phyloP scores from a whole-genome alignment of 2,329 filamentous ascomycete species.

The Rhinocladiella mackenziei region DNA sequence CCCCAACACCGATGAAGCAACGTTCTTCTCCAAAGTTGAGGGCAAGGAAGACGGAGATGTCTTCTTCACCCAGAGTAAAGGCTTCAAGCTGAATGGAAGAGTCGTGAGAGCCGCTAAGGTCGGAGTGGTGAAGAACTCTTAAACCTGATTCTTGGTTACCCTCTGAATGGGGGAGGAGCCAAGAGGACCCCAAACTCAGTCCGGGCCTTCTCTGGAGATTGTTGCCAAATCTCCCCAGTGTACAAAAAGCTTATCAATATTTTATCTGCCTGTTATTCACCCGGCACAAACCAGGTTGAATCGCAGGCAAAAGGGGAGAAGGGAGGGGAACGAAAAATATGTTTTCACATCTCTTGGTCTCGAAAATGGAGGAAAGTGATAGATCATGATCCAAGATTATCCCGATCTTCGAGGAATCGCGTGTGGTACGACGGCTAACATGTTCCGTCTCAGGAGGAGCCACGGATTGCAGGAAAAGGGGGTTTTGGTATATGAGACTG shows the following conservation, averaged over 20 bases:
- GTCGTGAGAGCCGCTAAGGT: constrained; percentile 91
- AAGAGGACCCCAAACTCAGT: too few relatives aligned
- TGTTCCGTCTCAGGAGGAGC: constrained; percentile 26
- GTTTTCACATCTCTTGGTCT: too few relatives aligned
- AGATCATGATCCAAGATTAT: neutral
- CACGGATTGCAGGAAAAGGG: too few relatives aligned
- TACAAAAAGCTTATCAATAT: too few relatives aligned
- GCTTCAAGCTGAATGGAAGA: constrained; percentile 87
- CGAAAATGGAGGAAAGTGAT: too few relatives aligned
- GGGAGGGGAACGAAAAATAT: neutral
- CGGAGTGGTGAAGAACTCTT: constrained; percentile 82
- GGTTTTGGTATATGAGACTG: neutral
- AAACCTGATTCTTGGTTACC: constrained; percentile 20
- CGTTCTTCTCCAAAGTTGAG: constrained; percentile 83
- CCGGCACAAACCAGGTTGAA: neutral
- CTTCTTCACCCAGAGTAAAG: constrained; percentile 91
- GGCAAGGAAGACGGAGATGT: constrained; percentile 87
- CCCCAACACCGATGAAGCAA: constrained; percentile 93
- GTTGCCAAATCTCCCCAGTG: too few relatives aligned
- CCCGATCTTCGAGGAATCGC: too few relatives aligned
- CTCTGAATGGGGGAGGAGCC: neutral
- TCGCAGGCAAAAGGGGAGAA: neutral
- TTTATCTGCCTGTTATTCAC: too few relatives aligned
- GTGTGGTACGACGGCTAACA: constrained; percentile 26
- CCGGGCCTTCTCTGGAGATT: too few relatives aligned